A percentile compares a stretch with the other conserved stretches of the same genome.
Conservation (phyloP, 2,329 filamentous ascomycete species). For the Alternaria tenuissima region DNA sequence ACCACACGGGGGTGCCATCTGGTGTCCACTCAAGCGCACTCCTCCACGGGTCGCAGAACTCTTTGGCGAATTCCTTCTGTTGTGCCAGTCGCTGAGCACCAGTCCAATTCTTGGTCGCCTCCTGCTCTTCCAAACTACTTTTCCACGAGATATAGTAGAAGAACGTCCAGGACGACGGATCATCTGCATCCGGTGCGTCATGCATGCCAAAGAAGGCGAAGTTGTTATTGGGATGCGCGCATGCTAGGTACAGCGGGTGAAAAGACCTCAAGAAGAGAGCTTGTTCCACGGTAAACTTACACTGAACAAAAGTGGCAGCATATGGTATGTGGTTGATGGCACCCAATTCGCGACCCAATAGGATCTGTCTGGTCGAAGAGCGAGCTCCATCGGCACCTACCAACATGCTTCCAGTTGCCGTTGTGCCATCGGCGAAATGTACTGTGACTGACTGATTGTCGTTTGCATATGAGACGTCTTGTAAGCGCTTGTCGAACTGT, state of each 20-base stretch:
- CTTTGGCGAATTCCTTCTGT: conserved; percentile 51
- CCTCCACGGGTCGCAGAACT: conserved; percentile 57
- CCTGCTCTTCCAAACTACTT: conserved; percentile 53
- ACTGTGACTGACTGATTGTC: conserved; percentile 46
- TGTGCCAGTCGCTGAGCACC: conserved; percentile 50
- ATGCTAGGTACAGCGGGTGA: conserved; percentile 56
- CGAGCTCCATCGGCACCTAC: conserved; percentile 50
- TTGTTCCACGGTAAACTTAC: conserved; percentile 53
- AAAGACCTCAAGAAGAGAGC: conserved; percentile 55
- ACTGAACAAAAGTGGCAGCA: conserved; percentile 57
- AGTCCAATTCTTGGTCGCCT: conserved; percentile 46
- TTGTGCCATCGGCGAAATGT: conserved; percentile 45
- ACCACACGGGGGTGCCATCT: conserved; percentile 45
- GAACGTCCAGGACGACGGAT: conserved; percentile 56
- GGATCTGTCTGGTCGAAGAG: conserved; percentile 39
- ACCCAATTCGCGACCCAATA: conserved; percentile 37
- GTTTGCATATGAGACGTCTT: conserved; percentile 43
- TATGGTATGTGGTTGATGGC: conserved; percentile 53
- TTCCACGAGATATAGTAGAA: conserved; percentile 60
- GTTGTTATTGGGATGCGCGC: conserved; percentile 55
- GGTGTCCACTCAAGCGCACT: conserved; percentile 49
- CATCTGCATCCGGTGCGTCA: conserved; percentile 48
- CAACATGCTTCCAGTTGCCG: conserved; percentile 41
- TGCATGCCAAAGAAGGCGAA: conserved; percentile 59
- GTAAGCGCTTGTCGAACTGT: conserved; percentile 51